Evolutionary conservation across 108 stramenopile genomes (phyloP).

Genomic region (Chaetoceros muelleri): DNA sequence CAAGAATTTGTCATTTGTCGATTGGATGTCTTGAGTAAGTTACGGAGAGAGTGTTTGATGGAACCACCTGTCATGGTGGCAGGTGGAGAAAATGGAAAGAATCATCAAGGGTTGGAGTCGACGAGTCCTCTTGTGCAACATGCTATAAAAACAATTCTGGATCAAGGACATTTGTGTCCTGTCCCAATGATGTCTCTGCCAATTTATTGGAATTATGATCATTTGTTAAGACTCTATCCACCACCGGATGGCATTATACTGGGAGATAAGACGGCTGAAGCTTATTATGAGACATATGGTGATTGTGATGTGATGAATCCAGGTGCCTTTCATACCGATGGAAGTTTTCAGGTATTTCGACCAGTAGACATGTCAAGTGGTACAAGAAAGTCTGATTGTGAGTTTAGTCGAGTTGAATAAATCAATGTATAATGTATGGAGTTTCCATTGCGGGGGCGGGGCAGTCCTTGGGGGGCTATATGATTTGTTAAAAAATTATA

Average conservation of each 20-base stretch:
- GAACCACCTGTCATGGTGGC: conserved; percentile 22
- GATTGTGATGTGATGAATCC: not conserved
- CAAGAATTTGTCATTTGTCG: conserved; percentile 88
- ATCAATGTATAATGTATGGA: too few relatives aligned
- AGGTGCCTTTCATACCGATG: not conserved
- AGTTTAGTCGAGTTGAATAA: not conserved
- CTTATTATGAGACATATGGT: not conserved
- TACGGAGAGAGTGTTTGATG: conserved; percentile 60
- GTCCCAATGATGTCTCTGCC: conserved; percentile 58
- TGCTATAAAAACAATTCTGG: conserved; percentile 72
- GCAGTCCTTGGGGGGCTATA: too few relatives aligned
- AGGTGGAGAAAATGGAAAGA: conserved; percentile 6
- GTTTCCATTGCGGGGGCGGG: too few relatives aligned
- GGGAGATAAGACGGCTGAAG: conserved; percentile 13
- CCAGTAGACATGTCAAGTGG: not conserved
- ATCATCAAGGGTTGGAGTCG: not conserved
- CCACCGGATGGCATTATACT: conserved; percentile 78
- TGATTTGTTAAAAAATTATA: too few relatives aligned
- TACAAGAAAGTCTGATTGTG: not conserved
- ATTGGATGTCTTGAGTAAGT: conserved; percentile 74
- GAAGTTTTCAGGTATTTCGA: not conserved
- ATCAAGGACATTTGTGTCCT: conserved; percentile 88
- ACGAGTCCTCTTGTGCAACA: conserved; percentile 25
- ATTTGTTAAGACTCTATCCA: conserved; percentile 84
- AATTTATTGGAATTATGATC: conserved; percentile 89